These are phyloP conservation scores for Penicillium polonicum DNA, from an alignment of 2,329 filamentous ascomycete species.

Conservation along the genomic window DNA sequence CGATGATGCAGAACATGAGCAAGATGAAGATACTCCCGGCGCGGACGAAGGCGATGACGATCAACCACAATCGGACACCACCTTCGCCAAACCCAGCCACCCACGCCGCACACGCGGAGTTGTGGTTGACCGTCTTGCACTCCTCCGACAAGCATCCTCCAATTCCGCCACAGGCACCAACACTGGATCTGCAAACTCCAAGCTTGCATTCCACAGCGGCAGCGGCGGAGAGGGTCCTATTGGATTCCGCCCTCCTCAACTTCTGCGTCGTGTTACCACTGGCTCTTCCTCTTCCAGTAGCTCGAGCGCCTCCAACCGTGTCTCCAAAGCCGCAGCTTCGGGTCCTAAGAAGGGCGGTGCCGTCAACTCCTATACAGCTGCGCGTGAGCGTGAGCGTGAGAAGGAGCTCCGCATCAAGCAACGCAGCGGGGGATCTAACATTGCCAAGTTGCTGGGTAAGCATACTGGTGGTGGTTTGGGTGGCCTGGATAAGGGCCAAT, in stretches of 20 bases:
- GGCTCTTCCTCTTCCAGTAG: constrained; percentile 29
- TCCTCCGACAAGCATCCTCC: constrained; percentile 47
- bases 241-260: constrained; percentile 35
- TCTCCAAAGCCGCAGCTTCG: constrained; percentile 40
- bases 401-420: constrained; percentile 53
- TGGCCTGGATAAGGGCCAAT: constrained; percentile 39
- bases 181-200: constrained; percentile 25
- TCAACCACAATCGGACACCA: constrained; percentile 23
- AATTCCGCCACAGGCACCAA: constrained; percentile 36
- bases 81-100: constrained; percentile 32
- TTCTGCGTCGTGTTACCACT: constrained; percentile 33
- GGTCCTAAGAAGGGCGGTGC: constrained; percentile 59
- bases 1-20: constrained; percentile 39
- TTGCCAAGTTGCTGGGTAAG: constrained; percentile 40
- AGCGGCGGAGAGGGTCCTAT: constrained; percentile 21
- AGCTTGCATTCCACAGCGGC: constrained; percentile 37
- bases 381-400: constrained; percentile 59
- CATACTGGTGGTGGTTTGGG: constrained; percentile 41
- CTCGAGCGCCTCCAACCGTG: constrained; percentile 25
- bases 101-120: constrained; percentile 42
- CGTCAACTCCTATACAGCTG: constrained; percentile 57
- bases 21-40: constrained; percentile 20
- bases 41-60: constrained; percentile 25
- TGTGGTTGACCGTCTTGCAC: constrained; percentile 46
- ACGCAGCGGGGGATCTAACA: constrained; percentile 40